Conservation (phyloP, 2,329 filamentous ascomycete species). For the Magnaporthiopsis rhizophila region DNA sequence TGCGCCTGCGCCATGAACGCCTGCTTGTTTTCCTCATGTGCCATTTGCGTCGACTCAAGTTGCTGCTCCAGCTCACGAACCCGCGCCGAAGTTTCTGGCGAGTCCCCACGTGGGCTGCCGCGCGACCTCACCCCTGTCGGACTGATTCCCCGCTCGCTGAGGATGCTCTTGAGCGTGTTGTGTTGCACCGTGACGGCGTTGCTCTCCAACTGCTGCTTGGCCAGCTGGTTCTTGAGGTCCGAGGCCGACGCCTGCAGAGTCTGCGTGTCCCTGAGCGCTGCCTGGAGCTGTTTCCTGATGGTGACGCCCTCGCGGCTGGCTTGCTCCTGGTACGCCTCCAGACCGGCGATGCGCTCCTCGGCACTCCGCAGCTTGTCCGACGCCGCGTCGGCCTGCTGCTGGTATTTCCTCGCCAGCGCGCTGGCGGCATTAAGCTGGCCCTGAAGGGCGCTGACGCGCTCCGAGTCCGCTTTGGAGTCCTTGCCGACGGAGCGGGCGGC, state of each 20-base stretch:
- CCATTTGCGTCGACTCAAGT: slow-evolving; percentile 64
- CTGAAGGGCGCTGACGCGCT: slow-evolving; percentile 67
- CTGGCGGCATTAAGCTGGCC: slow-evolving; percentile 73
- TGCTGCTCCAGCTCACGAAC: slow-evolving; percentile 84
- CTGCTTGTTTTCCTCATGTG: slow-evolving; percentile 78
- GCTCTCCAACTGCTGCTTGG: slow-evolving; percentile 84
- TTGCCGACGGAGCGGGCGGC: slow-evolving; percentile 43
- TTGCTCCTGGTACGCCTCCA: slow-evolving; percentile 97
- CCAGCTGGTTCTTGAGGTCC: slow-evolving; percentile 74
- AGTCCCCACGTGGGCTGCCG: slow-evolving; percentile 64
- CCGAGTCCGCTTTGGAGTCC: slow-evolving; percentile 41
- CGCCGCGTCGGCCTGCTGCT: slow-evolving; percentile 77
- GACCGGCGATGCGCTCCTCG: slow-evolving; percentile 91
- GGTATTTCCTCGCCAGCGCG: slow-evolving; percentile 75
- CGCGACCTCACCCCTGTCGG: slow-evolving; percentile 65
- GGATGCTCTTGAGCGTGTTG: slow-evolving; percentile 84
- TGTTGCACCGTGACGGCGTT: slow-evolving; percentile 91
- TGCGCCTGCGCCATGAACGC: slow-evolving; percentile 72
- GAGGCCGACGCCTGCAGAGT: slow-evolving; percentile 71
- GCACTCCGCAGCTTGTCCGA: slow-evolving; percentile 85
- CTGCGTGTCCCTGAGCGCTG: slow-evolving; percentile 74
- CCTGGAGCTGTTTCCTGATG: slow-evolving; percentile 83
- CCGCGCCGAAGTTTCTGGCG: slow-evolving; percentile 61
- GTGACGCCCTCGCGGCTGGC: slow-evolving; percentile 86
- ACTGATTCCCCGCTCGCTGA: slow-evolving; percentile 82